Percentiles rank a stretch among this genome's conserved stretches.
These are phyloP conservation scores for Diaporthe batatas DNA, from an alignment of 2,329 filamentous ascomycete species.

Conservation along the genomic window DNA sequence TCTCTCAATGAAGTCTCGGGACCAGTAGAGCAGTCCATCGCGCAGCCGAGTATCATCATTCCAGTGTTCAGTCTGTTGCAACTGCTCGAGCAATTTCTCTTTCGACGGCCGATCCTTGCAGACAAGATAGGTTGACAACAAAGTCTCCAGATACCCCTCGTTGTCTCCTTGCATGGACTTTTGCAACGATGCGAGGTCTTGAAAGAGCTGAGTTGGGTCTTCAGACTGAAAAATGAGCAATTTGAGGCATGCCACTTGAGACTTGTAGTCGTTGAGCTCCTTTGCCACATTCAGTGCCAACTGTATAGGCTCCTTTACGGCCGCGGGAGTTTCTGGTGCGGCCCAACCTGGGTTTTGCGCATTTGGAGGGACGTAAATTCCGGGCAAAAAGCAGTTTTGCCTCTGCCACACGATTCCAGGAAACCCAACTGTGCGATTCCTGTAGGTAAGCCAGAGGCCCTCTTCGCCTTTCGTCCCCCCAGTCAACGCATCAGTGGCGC, in stretches of 20 bases:
- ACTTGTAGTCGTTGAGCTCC: conserved; percentile 7
- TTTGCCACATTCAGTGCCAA: conserved; percentile 17
- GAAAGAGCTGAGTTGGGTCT: conserved; percentile 1
- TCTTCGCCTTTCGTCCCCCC: neutral
- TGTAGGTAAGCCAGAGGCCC: neutral
- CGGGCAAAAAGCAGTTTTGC: neutral
- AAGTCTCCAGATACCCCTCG: neutral
- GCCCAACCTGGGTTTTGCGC: conserved; percentile 5
- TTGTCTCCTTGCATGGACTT: neutral
- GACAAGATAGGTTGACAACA: neutral
- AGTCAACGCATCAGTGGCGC: neutral
- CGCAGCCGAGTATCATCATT: neutral
- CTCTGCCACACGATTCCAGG: neutral
- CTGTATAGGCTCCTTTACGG: neutral
- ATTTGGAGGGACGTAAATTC: neutral
- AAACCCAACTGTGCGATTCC: neutral
- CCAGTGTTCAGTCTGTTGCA: neutral
- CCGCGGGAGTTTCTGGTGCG: neutral
- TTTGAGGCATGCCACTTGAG: conserved; percentile 13
- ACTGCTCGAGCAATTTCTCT: neutral
- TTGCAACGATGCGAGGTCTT: neutral
- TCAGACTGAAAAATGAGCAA: conserved; percentile 14
- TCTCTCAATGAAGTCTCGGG: conserved; percentile 18
- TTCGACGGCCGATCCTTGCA: conserved; percentile 5
- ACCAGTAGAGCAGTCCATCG: neutral